Evolutionary conservation across 1,139 yeast genomes (phyloP), one percentile per base, ranked within the genome.

Genomic region (Yamadazyma friedrichii): DNA sequence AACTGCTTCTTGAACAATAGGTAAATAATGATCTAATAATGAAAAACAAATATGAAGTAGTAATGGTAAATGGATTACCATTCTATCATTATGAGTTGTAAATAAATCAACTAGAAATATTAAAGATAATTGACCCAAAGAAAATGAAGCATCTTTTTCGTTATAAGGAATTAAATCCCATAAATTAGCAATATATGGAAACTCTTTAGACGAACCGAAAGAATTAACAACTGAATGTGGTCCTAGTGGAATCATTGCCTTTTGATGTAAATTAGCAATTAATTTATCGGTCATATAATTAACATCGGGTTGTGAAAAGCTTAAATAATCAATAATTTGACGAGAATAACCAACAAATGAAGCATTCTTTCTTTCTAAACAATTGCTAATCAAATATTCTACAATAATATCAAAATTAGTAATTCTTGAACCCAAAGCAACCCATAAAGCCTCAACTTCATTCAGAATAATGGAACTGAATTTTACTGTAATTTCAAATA

Each of bases 361-460:
- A 0, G 94, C 79, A 50, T 84, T 88, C 47, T 87, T 79, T 41
- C 85, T 72, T 35, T 82, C 82, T 42, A 91, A 67, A 34, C 96
- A 84, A 35, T 82, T 80, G 26, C 71, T 73, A 38, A 88, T 70
- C 31, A 89, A 69, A 54, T 80, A 93, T 36, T 83, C 87, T 52
- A 88, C 63, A 15, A 89, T 85, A 8, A 79, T 80, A 42, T 82
- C 82, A 29, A 84, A 83, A 54, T 93, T 91, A 9, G 72, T 74
- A 9, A 81, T 74, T 30, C 78, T 76, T 41, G 80, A 80, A 1
- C 95, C 96, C 30, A 93, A 68, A 0, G 97, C 94, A 3, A 87
- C 88, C 99, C 99, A 94, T 30, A 93, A 63, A 0, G 95, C 95
- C 58, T 91, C 98, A 9, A 93, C 88, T 53, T 89, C 97, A 52